Percentiles rank a stretch among this genome's conserved stretches.
phyloP scores from a whole-genome alignment of 2,329 filamentous ascomycete species.

The Lasiodiplodia sp. region DNA sequence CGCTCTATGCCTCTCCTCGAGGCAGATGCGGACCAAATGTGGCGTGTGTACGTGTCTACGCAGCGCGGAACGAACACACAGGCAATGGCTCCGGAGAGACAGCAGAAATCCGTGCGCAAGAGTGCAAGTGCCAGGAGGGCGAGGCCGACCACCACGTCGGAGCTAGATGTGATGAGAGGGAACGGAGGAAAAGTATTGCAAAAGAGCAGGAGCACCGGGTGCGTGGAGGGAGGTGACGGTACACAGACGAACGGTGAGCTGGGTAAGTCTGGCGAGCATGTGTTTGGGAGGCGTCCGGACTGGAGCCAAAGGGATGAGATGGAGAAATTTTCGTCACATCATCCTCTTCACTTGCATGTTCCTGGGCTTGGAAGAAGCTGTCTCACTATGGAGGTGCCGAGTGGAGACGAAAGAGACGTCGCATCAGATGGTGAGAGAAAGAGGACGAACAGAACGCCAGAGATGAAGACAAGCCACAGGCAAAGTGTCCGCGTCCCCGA shows the following conservation, averaged over 20 bases:
- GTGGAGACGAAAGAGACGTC: neutral
- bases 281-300: conserved; percentile 2
- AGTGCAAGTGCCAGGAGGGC: neutral
- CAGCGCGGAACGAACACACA: conserved; percentile 9
- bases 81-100: neutral
- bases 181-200: neutral
- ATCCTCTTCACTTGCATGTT: conserved; percentile 2
- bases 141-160: neutral
- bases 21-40: neutral
- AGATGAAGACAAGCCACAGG: neutral
- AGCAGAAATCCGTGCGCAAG: neutral
- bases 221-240: neutral
- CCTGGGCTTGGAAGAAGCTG: neutral
- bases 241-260: neutral
- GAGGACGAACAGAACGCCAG: neutral
- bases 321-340: neutral
- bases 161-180: neutral
- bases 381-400: neutral
- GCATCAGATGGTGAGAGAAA: neutral
- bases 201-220: conserved; percentile 5
- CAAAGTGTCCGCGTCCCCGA: neutral
- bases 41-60: conserved; percentile 6
- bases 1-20: neutral
- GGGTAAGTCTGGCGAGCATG: neutral
- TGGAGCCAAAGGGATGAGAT: conserved; percentile 17